phyloP scores from a whole-genome alignment of 257 asterid genomes.

The Gardenia jasminoides region DNA sequence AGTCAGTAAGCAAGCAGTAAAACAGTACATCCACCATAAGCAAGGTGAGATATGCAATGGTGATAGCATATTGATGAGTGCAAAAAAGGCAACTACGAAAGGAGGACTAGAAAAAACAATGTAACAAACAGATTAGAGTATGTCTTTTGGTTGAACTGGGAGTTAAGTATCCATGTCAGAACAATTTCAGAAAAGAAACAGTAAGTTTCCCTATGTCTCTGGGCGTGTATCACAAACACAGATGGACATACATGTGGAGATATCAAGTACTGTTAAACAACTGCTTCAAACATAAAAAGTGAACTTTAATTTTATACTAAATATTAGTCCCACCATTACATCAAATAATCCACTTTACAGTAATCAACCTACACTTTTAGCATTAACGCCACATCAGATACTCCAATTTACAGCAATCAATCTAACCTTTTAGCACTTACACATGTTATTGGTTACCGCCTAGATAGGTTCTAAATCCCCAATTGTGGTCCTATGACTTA shows the following conservation, averaged over 20 bases:
- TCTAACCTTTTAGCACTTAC: neutral
- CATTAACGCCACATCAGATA: neutral
- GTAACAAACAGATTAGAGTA: neutral
- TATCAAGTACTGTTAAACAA: neutral
- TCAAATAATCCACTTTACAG: too few species aligned
- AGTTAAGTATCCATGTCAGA: neutral
- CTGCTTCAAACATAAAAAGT: neutral
- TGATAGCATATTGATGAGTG: neutral
- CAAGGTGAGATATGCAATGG: neutral
- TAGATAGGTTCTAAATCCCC: neutral
- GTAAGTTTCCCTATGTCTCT: too few species aligned
- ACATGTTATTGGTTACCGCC: neutral
- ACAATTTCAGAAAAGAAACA: neutral
- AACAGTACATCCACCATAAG: neutral
- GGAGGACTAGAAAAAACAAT: neutral
- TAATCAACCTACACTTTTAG: too few species aligned
- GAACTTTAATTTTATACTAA: neutral
- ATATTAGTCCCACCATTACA: neutral
- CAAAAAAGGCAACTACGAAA: neutral
- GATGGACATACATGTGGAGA: too few species aligned
- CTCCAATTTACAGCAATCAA: neutral
- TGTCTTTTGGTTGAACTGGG: neutral
- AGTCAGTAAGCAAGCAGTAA: conserved; percentile 15
- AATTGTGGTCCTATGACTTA: neutral
- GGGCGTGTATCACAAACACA: too few species aligned